A percentile compares a stretch with the other conserved stretches of the same genome.
These are phyloP conservation scores for Cyclocybe cylindracea DNA, from an alignment of 768 basidiomycete species.

Conservation along the genomic window DNA sequence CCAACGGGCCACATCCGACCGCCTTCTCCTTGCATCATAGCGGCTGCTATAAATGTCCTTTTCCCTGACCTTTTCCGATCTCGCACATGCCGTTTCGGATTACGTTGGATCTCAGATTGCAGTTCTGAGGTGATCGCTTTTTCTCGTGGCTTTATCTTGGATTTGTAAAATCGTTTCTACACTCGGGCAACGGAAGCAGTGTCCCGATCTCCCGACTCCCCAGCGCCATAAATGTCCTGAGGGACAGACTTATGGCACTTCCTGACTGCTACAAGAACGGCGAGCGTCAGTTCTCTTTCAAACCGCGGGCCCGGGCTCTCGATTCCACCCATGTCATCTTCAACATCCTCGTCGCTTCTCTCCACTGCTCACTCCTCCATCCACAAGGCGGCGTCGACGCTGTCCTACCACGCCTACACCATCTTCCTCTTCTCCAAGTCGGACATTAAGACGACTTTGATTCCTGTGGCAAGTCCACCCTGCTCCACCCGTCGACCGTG, in stretches of 20 bases:
- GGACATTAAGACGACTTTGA: conserved; percentile 45
- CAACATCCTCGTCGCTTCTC: neutral
- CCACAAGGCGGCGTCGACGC: conserved; percentile 3
- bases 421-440: conserved; percentile 44
- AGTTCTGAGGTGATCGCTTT: neutral
- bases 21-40: conserved; percentile 4
- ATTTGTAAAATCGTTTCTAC: conserved; percentile 10
- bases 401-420: conserved; percentile 22
- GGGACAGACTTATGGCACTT: conserved; percentile 15
- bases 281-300: neutral
- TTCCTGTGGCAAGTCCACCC: conserved; percentile 42
- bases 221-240: conserved; percentile 13
- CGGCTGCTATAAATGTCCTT: conserved; percentile 1
- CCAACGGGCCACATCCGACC: conserved; percentile 3
- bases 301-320: conserved; percentile 1
- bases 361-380: conserved; percentile 7
- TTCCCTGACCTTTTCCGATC: conserved; percentile 5
- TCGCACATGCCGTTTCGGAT: conserved; percentile 7
- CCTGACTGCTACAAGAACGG: conserved; percentile 13
- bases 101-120: conserved; percentile 8
- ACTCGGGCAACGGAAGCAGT: conserved; percentile 7
- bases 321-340: conserved; percentile 13
- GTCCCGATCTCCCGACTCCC: conserved; percentile 11
- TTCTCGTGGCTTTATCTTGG: conserved; percentile 11
- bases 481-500: neutral